Conservation (phyloP, 805 yeast species). For the Maudiozyma saulgeensis region DNA sequence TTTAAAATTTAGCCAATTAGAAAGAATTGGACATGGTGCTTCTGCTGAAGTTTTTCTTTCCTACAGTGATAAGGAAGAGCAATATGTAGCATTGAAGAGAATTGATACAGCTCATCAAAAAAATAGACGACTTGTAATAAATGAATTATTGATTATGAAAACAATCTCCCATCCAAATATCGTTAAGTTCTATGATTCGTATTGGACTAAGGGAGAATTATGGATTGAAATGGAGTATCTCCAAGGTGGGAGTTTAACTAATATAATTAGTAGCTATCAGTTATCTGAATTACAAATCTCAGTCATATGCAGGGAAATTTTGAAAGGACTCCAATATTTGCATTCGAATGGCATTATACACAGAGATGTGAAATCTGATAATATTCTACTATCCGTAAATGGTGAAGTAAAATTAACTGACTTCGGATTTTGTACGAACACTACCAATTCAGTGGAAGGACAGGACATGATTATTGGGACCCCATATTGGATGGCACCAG, state of each 20-base stretch:
- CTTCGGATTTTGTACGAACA: constrained; percentile 91
- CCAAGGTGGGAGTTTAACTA: constrained; percentile 97
- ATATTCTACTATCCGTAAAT: constrained; percentile 65
- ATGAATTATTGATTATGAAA: constrained; percentile 91
- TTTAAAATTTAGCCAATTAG: constrained; percentile 51
- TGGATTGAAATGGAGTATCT: constrained; percentile 98
- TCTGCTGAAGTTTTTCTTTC: constrained; percentile 95
- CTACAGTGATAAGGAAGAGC: constrained; percentile 34
- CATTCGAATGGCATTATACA: constrained; percentile 90
- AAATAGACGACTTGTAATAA: constrained; percentile 85
- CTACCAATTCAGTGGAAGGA: constrained; percentile 67
- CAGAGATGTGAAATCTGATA: constrained; percentile 91
- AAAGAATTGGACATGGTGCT: constrained; percentile 94
- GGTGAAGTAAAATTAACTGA: constrained; percentile 93
- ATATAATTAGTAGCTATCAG: constrained; percentile 77
- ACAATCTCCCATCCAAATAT: constrained; percentile 82
- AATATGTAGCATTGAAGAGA: constrained; percentile 43
- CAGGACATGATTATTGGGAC: constrained; percentile 98
- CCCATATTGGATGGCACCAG: constrained; percentile 99
- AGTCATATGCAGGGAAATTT: constrained; percentile 84
- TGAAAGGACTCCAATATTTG: constrained; percentile 73
- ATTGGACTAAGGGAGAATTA: constrained; percentile 59
- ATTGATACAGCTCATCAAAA: constrained; percentile 92
- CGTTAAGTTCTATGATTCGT: constrained; percentile 86
- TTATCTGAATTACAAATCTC: constrained; percentile 93